These are phyloP conservation scores for Torulaspora franciscae DNA, from an alignment of 805 yeast species.

Conservation along the genomic window DNA sequence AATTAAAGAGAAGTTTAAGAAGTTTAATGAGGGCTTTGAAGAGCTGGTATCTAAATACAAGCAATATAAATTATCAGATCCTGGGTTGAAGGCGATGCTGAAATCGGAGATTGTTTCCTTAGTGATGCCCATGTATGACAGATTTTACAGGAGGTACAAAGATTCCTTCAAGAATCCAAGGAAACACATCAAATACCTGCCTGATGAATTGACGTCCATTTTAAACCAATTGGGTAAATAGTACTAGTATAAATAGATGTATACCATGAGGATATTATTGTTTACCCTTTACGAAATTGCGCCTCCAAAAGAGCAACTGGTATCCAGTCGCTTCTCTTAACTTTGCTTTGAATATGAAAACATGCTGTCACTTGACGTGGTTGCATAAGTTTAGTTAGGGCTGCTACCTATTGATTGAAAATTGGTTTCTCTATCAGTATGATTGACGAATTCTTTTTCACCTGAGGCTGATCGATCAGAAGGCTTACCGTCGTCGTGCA, in stretches of 20 bases:
- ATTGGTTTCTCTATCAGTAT: slow-evolving; percentile 8
- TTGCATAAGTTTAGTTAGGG: not conserved
- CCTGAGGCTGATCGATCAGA: slow-evolving; percentile 5
- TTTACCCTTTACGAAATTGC: no score
- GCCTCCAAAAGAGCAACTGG: no score
- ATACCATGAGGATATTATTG: not conserved
- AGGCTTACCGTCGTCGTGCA: slow-evolving; percentile 1
- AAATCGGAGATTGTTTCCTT: slow-evolving; percentile 64
- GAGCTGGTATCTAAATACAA: slow-evolving; percentile 64
- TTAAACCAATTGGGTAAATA: slow-evolving; percentile 28
- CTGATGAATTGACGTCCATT: slow-evolving; percentile 28
- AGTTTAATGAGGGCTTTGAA: slow-evolving; percentile 80
- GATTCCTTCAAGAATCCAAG: slow-evolving; percentile 36
- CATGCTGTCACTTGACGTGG: not conserved
- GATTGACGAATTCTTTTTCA: slow-evolving; percentile 12
- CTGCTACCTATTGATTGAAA: slow-evolving; percentile 8
- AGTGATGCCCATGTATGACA: slow-evolving; percentile 76
- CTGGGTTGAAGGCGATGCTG: slow-evolving; percentile 56
- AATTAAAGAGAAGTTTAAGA: slow-evolving; percentile 77
- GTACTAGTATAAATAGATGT: not conserved
- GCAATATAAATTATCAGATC: slow-evolving; percentile 60
- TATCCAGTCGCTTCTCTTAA: not conserved
- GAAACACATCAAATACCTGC: slow-evolving; percentile 37
- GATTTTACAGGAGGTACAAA: slow-evolving; percentile 66
- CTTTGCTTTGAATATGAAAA: not conserved